phyloP scores from a whole-genome alignment of 2,329 filamentous ascomycete genomes.

The Phyllosticta capitalensis region DNA sequence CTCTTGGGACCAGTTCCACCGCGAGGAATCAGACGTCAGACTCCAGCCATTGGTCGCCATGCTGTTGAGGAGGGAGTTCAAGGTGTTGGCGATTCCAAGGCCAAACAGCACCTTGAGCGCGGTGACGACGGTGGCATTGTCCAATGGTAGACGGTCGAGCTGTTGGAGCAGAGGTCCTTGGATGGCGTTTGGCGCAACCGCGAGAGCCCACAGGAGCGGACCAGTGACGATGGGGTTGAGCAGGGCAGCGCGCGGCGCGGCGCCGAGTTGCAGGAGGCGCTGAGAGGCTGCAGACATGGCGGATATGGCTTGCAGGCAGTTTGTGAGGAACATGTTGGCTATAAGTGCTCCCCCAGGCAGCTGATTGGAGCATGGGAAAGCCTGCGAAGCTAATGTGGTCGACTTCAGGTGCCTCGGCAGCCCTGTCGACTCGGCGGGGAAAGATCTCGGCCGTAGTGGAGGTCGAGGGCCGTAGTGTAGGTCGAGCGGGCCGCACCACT shows the following conservation, averaged over 20 bases:
- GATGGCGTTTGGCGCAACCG: constrained; percentile 20
- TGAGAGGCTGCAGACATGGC: constrained; percentile 1
- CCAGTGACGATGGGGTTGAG: constrained; percentile 24
- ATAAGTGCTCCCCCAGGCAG: background rate
- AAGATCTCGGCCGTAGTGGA: background rate
- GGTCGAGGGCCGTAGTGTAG: background rate
- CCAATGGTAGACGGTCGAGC: constrained; percentile 13
- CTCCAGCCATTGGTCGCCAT: constrained; percentile 32
- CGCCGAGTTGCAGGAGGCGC: background rate
- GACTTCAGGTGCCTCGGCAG: background rate
- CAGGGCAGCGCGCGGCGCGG: constrained; percentile 14
- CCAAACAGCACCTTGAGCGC: constrained; percentile 23
- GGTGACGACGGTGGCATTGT: constrained; percentile 14
- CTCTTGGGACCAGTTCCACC: constrained; percentile 25
- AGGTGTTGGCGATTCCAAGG: constrained; percentile 22
- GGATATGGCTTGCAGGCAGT: background rate
- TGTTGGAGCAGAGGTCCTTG: constrained; percentile 21
- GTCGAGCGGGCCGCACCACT: background rate
- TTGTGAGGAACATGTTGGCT: background rate
- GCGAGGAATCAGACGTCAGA: constrained; percentile 22
- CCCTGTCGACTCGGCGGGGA: background rate
- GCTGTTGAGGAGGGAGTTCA: constrained; percentile 22
- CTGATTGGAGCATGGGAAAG: background rate
- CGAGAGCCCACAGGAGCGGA: constrained; percentile 23
- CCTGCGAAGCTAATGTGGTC: background rate